Percentiles rank a stretch among this genome's conserved stretches.
These are phyloP conservation scores for Gossypium bickii DNA, from an alignment of 345 rosid species.

Conservation along the genomic window DNA sequence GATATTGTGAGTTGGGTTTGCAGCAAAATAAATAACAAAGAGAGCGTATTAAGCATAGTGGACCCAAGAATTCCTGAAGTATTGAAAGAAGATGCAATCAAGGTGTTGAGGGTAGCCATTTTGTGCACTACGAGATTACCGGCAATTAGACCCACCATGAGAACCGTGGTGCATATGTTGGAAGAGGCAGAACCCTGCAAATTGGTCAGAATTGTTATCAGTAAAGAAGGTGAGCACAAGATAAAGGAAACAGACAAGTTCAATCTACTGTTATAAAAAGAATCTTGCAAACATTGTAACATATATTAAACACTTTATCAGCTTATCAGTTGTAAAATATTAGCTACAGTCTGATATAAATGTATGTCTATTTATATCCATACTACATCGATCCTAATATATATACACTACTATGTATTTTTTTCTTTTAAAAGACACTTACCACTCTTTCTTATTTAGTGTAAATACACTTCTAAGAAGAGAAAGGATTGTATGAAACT, in stretches of 20 bases:
- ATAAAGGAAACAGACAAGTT: conserved; percentile 20
- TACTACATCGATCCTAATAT: no score
- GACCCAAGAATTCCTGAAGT: conserved; percentile 58
- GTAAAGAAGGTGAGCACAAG: conserved; percentile 34
- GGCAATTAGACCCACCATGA: conserved; percentile 69
- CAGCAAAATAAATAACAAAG: conserved; percentile 54
- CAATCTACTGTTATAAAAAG: background rate
- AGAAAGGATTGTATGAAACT: accelerated
- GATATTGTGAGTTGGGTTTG: conserved; percentile 79
- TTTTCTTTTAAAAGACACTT: no score
- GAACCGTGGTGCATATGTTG: conserved; percentile 81
- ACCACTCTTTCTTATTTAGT: no score
- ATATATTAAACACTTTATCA: background rate
- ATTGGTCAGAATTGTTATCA: conserved; percentile 42
- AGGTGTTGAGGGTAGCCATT: conserved; percentile 63
- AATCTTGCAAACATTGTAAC: conserved; percentile 5
- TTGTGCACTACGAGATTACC: conserved; percentile 63
- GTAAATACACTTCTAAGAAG: no score
- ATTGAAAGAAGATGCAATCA: conserved; percentile 56
- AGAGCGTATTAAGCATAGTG: conserved; percentile 45
- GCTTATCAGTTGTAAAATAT: conserved; percentile 12
- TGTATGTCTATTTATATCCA: no score
- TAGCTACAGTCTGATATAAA: background rate
- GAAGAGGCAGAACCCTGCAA: conserved; percentile 71
- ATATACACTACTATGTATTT: no score